Evolutionary conservation across 1,139 yeast species (phyloP), one percentile per base, ranked within the genome.

Genomic region (Suhomyces yuchorum): DNA sequence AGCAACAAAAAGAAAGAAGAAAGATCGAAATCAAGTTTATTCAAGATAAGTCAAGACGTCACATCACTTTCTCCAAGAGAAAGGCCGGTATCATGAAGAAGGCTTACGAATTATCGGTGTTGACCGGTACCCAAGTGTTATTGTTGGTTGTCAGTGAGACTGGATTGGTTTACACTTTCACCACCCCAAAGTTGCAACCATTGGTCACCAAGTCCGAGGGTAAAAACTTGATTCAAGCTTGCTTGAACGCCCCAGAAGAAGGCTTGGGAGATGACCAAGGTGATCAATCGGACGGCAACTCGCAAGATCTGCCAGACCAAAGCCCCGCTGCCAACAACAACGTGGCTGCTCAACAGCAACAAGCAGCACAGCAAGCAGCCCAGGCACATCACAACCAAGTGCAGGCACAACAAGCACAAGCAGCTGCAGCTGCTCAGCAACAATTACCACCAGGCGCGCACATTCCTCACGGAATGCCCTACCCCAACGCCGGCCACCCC

Each of bases 31-130:
- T 93, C 69, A 90, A 91, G 75, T 93, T 93, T 65, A 93, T 93
- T 62, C 96, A 92, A 71, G 97, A 93, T 70, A 93, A 93, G 73
- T 89, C 97, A 28, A 85, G 98, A 68, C 90, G 99, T 64, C 99
- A 93, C 71, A 93, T 93, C 59, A 93, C 99, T 23, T 93, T 93
- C 62, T 89, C 97, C 46, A 93, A 93, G 75, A 87, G 99, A 70
- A 92, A 93, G 71, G 98, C 97, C 38, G 99, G 99, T 56, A 93
- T 93, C 62, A 93, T 93, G 99, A 93, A 93, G 73, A 93, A 87
- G 75, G 99, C 99, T 15, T 93, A 93, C 71, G 99, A 93, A 68
- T 79, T 93, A 57, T 86, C 96, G 22, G 98, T 95, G 44, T 79
- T 93, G 59, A 93, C 99, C 8, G 99, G 99, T 44, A 93, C 98